phyloP scores from a whole-genome alignment of 176 grass and related monocot genomes.

The maize (Zea mays) region DNA sequence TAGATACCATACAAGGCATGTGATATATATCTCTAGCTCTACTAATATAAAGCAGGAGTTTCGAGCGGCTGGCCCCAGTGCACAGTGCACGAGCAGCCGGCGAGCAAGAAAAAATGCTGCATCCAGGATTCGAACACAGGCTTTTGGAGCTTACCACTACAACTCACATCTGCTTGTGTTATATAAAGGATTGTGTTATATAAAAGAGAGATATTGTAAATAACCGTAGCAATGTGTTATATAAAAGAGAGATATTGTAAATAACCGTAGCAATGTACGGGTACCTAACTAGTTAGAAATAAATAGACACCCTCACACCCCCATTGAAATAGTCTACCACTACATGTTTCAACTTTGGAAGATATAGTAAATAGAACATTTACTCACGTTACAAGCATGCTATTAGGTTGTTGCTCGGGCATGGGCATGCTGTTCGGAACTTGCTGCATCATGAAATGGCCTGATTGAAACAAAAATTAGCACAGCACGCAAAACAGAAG shows the following conservation, averaged over 20 bases:
- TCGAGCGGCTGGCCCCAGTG: too few species aligned
- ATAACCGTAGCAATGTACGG: too few species aligned
- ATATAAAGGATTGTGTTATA: too few species aligned
- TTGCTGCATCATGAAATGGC: constrained; percentile 77
- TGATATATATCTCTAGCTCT: neutral
- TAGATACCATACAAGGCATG: constrained; percentile 11
- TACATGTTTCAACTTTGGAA: constrained; percentile 17
- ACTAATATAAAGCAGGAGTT: too few species aligned
- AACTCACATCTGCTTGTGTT: too few species aligned
- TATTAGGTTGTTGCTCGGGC: constrained; percentile 58
- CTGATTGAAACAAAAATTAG: constrained; percentile 62
- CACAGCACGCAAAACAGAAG: neutral
- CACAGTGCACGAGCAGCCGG: too few species aligned
- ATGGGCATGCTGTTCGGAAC: constrained; percentile 55
- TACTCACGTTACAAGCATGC: constrained; percentile 53
- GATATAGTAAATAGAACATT: constrained; percentile 12
- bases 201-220: too few species aligned
- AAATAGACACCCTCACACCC: neutral
- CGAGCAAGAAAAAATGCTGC: too few species aligned
- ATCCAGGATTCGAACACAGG: too few species aligned
- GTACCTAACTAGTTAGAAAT: neutral
- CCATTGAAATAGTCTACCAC: constrained; percentile 37
- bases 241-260: too few species aligned
- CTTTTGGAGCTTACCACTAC: too few species aligned
- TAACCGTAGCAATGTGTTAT: too few species aligned